Conservation (phyloP, 352 stramenopile genomes). For the Peronosclerospora sorghi region DNA sequence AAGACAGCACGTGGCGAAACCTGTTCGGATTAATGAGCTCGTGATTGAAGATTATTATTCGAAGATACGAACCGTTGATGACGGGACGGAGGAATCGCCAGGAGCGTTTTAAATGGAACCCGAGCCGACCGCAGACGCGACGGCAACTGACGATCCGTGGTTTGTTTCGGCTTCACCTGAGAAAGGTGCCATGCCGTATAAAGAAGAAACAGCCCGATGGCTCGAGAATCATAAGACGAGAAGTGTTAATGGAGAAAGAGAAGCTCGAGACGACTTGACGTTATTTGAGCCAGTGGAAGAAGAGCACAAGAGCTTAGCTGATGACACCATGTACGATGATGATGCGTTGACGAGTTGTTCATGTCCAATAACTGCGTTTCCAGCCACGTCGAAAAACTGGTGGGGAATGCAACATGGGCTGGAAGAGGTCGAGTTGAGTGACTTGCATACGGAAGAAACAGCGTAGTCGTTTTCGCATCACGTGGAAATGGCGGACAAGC, state of each 20-base stretch:
- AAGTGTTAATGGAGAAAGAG: conserved; percentile 6
- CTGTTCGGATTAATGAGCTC: conserved; percentile 68
- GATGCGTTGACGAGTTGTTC: conserved; percentile 30
- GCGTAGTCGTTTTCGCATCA: conserved; percentile 57
- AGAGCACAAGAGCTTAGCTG: conserved; percentile 5
- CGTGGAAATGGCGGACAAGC: conserved; percentile 42
- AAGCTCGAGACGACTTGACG: conserved; percentile 10
- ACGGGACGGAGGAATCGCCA: conserved; percentile 17
- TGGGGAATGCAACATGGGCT: conserved; percentile 41
- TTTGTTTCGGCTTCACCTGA: conserved; percentile 45
- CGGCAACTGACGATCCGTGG: conserved; percentile 39
- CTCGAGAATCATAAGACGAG: too few relatives aligned
- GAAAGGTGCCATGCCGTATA: conserved; percentile 24
- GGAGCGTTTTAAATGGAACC: conserved; percentile 51
- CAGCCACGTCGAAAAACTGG: conserved; percentile 61
- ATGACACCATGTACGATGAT: conserved; percentile 4
- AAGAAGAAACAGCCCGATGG: conserved; percentile 58
- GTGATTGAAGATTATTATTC: conserved; percentile 83
- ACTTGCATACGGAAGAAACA: conserved; percentile 66
- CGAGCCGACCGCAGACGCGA: conserved; percentile 3
- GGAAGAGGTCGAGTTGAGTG: conserved; percentile 58
- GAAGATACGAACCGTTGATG: conserved; percentile 15
- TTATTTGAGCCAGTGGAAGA: conserved; percentile 46
- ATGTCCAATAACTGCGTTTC: conserved; percentile 40
- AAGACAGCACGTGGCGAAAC: conserved; percentile 24